A percentile compares a stretch with the other conserved stretches of the same genome.
phyloP scores from a whole-genome alignment of 805 yeast genomes.

The Zygosaccharomyces bisporus region DNA sequence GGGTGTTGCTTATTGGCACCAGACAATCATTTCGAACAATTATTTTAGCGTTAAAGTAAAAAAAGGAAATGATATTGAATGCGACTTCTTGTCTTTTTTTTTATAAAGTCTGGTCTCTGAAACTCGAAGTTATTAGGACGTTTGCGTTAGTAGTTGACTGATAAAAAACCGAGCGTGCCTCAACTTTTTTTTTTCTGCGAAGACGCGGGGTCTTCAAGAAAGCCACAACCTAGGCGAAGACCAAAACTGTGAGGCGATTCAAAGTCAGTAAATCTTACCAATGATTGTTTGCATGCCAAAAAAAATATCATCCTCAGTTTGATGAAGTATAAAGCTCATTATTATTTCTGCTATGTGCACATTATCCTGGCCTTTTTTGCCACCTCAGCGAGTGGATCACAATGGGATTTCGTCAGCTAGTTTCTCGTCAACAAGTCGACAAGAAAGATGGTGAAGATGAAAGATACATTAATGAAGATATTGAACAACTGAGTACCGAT shows the following conservation, averaged over 20 bases:
- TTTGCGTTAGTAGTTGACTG: too few relatives aligned
- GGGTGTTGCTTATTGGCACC: too few relatives aligned
- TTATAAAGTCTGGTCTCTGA: too few relatives aligned
- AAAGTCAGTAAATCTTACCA: background rate
- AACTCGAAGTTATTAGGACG: too few relatives aligned
- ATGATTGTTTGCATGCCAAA: background rate
- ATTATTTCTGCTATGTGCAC: background rate
- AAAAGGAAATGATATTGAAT: too few relatives aligned
- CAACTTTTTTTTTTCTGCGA: too few relatives aligned
- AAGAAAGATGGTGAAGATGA: background rate
- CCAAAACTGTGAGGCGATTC: background rate
- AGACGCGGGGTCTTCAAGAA: conserved; percentile 1
- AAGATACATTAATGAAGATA: background rate
- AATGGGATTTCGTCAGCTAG: background rate
- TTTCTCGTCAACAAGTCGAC: background rate
- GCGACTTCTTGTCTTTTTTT: too few relatives aligned
- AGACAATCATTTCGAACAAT: too few relatives aligned
- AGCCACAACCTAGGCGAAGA: background rate
- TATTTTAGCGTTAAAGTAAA: too few relatives aligned
- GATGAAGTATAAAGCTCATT: background rate
- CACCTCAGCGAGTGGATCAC: background rate
- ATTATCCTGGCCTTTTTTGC: too few relatives aligned
- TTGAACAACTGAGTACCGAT: conserved; percentile 9
- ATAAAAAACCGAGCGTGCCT: too few relatives aligned
- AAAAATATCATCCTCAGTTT: background rate